phyloP scores from a whole-genome alignment of 139 green algal species.

The Haematococcus lacustris region DNA sequence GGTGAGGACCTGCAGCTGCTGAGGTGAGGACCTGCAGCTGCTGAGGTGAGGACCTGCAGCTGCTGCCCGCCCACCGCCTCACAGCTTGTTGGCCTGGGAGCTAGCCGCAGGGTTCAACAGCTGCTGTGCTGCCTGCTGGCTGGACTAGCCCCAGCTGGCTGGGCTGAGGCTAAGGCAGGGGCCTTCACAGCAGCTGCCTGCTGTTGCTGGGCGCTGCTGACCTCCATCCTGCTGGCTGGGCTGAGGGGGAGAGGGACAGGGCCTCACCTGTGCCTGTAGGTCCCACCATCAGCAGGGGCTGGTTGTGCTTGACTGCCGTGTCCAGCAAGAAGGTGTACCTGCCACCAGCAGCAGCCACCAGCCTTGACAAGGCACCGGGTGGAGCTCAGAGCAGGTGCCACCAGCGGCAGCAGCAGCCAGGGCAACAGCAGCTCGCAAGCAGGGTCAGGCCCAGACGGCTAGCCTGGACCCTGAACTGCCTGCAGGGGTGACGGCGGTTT shows the following conservation, averaged over 20 bases:
- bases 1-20: too few relatives aligned
- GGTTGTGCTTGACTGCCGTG: conserved; percentile 45
- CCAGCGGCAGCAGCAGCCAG: too few relatives aligned
- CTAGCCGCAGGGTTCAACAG: too few relatives aligned
- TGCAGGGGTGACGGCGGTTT: background rate
- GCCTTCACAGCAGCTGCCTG: background rate
- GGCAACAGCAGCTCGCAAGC: background rate
- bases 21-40: too few relatives aligned
- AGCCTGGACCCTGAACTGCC: background rate
- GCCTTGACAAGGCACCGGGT: too few relatives aligned
- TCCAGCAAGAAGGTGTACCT: conserved; percentile 69
- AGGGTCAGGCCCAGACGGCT: background rate
- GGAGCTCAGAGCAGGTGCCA: too few relatives aligned
- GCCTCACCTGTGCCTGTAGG: conserved; percentile 56
- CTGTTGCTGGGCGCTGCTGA: conserved; percentile 10
- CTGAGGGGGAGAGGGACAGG: conserved; percentile 39
- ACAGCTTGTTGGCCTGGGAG: too few relatives aligned
- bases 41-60: too few relatives aligned
- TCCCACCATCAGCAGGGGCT: conserved; percentile 60
- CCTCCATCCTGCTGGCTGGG: too few relatives aligned
- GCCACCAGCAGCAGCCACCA: background rate
- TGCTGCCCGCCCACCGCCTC: too few relatives aligned
- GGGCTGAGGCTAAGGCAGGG: background rate
- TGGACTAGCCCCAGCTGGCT: background rate
- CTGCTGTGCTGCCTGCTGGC: background rate